Conservation (phyloP, 2,329 filamentous ascomycete genomes). For the Niveomyces coronatus region DNA sequence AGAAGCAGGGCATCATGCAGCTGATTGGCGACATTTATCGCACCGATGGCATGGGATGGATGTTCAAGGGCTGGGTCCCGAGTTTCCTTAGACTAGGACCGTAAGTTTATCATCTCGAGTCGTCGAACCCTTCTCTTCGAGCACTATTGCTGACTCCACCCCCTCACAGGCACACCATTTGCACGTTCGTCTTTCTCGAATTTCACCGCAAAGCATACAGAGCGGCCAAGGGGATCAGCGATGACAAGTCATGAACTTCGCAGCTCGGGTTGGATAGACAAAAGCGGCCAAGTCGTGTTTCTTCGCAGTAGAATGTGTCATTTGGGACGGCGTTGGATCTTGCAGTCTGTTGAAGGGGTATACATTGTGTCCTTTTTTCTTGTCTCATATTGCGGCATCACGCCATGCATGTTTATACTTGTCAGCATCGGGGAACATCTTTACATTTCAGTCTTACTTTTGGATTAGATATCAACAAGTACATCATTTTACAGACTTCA, state of each 20-base stretch:
- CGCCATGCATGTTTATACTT: too few relatives aligned
- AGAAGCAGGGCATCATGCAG: constrained; percentile 40
- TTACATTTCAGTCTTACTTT: too few relatives aligned
- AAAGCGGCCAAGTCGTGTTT: constrained; percentile 2
- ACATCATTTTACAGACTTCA: too few relatives aligned
- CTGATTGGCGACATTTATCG: constrained; percentile 58
- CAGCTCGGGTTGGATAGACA: constrained; percentile 16
- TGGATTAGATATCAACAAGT: too few relatives aligned
- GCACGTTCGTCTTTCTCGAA: constrained; percentile 78
- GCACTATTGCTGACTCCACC: not conserved
- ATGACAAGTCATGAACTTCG: constrained; percentile 11
- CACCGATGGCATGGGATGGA: constrained; percentile 66
- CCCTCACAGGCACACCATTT: constrained; percentile 61
- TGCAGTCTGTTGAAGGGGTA: too few relatives aligned
- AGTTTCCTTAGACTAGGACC: constrained; percentile 55
- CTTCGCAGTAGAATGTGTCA: constrained; percentile 5
- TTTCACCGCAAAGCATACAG: constrained; percentile 73
- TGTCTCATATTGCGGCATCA: too few relatives aligned
- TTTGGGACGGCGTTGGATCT: constrained; percentile 17
- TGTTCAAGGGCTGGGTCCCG: constrained; percentile 89
- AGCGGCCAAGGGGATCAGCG: constrained; percentile 33
- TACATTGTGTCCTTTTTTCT: too few relatives aligned
- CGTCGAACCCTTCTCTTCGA: not conserved
- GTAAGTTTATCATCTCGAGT: constrained; percentile 30
- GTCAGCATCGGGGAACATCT: too few relatives aligned